These are phyloP conservation scores for Acer negundo DNA, from an alignment of 345 rosid genomes.

Conservation along the genomic window DNA sequence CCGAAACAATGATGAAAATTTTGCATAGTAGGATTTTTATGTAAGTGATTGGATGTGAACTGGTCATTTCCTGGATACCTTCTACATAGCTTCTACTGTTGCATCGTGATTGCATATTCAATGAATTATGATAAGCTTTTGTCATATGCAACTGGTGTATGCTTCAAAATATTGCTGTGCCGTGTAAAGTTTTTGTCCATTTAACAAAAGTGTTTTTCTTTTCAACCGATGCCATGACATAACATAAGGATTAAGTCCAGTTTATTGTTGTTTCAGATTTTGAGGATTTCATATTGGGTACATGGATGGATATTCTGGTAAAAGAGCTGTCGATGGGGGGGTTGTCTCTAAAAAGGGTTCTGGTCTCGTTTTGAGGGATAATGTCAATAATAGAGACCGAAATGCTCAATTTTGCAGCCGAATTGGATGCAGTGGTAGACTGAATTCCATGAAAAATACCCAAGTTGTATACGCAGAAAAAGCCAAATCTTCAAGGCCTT, in stretches of 20 bases:
- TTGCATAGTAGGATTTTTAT: not conserved
- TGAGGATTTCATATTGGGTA: slow-evolving; percentile 17
- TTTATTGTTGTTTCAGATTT: slow-evolving; percentile 37
- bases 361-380: slow-evolving; percentile 63
- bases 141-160: not conserved
- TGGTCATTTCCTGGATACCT: not conserved
- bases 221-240: not conserved
- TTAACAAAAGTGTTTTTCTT: not conserved
- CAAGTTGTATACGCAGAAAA: slow-evolving; percentile 50
- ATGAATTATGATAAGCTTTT: not conserved
- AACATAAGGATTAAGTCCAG: not conserved
- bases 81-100: not conserved
- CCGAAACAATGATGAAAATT: not conserved
- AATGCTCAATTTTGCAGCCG: slow-evolving; percentile 64
- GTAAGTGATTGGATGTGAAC: not conserved
- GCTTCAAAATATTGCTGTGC: not conserved
- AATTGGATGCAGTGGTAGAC: slow-evolving; percentile 61
- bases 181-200: not conserved
- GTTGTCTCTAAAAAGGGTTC: slow-evolving; percentile 52
- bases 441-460: slow-evolving; percentile 50
- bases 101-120: not conserved
- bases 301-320: slow-evolving; percentile 82
- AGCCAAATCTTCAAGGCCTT: slow-evolving; percentile 55
- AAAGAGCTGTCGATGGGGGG: slow-evolving; percentile 51
- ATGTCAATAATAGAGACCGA: slow-evolving; percentile 48